Evolutionary conservation across 2,329 filamentous ascomycete species (phyloP).

Genomic region (Didymella keratinophila): DNA sequence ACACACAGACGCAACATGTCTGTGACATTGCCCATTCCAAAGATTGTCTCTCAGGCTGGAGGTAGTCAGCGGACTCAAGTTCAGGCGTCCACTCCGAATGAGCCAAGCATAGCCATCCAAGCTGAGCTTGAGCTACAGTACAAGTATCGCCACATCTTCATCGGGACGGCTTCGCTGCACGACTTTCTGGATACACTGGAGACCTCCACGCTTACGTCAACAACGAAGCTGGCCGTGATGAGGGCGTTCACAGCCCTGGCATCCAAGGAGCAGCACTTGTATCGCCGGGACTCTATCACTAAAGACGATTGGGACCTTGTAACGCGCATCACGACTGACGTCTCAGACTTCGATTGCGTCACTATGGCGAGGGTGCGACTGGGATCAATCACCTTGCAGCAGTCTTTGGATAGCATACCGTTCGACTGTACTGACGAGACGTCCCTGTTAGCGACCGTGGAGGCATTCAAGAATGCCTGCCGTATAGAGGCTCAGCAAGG

Average conservation of each 20-base stretch:
- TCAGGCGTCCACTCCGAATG: conserved; percentile 3
- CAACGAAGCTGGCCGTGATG: conserved; percentile 30
- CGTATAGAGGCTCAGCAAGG: conserved; percentile 35
- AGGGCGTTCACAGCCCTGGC: conserved; percentile 39
- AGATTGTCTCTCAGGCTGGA: not conserved
- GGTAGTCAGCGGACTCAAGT: not conserved
- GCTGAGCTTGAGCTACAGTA: conserved; percentile 42
- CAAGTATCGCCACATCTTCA: conserved; percentile 46
- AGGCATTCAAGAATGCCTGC: conserved; percentile 40
- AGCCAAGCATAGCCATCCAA: conserved; percentile 15
- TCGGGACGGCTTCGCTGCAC: conserved; percentile 44
- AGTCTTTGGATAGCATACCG: conserved; percentile 38
- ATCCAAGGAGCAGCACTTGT: conserved; percentile 37
- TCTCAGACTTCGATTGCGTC: conserved; percentile 29
- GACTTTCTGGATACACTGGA: conserved; percentile 42
- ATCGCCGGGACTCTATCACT: conserved; percentile 33
- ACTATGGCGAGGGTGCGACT: conserved; percentile 32
- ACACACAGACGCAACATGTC: conserved; percentile 33
- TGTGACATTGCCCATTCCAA: conserved; percentile 29
- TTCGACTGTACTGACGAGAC: conserved; percentile 33
- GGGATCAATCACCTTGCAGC: conserved; percentile 37
- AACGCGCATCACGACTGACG: conserved; percentile 31
- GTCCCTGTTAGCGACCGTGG: conserved; percentile 32
- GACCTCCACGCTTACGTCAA: conserved; percentile 27
- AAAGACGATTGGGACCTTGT: conserved; percentile 40